phyloP scores from a whole-genome alignment of 495 filamentous ascomycete genomes.

The Hypoxylon rickii region DNA sequence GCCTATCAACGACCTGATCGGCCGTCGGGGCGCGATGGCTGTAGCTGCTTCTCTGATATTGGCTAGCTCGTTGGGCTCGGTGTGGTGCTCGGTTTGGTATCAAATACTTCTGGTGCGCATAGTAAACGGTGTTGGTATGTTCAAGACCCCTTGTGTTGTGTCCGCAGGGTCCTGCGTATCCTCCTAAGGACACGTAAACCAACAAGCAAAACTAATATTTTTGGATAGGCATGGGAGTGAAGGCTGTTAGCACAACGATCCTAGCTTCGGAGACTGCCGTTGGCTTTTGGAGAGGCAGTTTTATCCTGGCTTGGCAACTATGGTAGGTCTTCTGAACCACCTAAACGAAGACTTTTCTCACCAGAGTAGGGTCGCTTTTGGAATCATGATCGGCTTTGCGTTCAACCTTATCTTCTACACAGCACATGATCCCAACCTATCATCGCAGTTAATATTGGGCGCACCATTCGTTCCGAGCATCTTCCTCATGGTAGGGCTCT shows the following conservation, averaged over 20 bases:
- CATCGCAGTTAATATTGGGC: constrained; percentile 29
- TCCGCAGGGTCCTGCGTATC: too few species aligned
- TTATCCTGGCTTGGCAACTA: constrained; percentile 40
- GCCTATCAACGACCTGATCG: constrained; percentile 37
- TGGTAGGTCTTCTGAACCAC: constrained; percentile 23
- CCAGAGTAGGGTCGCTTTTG: constrained; percentile 39
- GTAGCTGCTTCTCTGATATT: constrained; percentile 37
- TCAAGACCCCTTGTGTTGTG: neutral
- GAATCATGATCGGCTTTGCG: constrained; percentile 39
- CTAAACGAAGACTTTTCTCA: neutral
- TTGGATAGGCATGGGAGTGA: constrained; percentile 39
- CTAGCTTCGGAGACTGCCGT: constrained; percentile 40
- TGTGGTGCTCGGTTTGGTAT: constrained; percentile 29
- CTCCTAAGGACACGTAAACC: too few species aligned
- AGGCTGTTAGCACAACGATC: constrained; percentile 41
- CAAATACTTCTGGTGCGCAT: constrained; percentile 25
- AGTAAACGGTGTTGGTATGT: constrained; percentile 39
- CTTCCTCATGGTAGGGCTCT: constrained; percentile 34
- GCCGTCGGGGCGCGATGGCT: constrained; percentile 37
- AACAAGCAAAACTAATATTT: too few species aligned
- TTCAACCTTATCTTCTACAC: constrained; percentile 38
- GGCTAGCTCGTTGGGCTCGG: constrained; percentile 32
- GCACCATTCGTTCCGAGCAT: constrained; percentile 36
- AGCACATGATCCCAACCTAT: neutral
- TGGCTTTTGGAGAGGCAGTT: constrained; percentile 40